A percentile compares a stretch with the other conserved stretches of the same genome.
phyloP scores from a whole-genome alignment of 2,329 filamentous ascomycete species.

The Lasiodiplodia gonubiensis region DNA sequence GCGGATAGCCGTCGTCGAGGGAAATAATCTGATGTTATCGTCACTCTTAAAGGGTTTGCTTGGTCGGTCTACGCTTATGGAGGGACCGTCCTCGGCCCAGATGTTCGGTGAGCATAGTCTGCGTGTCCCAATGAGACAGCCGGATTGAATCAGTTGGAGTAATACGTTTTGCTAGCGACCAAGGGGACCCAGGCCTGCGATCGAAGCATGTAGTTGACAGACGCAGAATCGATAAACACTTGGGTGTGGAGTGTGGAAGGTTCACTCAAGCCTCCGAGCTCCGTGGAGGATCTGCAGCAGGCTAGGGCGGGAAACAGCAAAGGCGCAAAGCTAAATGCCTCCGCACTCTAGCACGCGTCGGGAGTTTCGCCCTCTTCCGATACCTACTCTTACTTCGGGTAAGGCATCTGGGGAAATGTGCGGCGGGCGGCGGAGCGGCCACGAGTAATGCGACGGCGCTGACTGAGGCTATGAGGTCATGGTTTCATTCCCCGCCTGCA shows the following conservation, averaged over 20 bases:
- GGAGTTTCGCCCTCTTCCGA: not conserved
- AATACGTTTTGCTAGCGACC: not conserved
- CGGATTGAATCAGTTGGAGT: no score
- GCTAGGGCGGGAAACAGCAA: not conserved
- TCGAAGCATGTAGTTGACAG: no score
- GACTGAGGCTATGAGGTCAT: not conserved
- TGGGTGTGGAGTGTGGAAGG: not conserved
- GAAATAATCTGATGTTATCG: no score
- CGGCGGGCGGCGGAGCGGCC: not conserved
- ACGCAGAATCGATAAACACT: no score
- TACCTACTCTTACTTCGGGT: not conserved
- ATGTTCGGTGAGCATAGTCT: no score
- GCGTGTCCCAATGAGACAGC: no score
- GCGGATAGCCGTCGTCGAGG: no score
- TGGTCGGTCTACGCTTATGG: no score
- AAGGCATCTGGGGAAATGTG: not conserved
- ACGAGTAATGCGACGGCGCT: not conserved
- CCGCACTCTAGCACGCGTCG: not conserved
- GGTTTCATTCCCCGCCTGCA: not conserved
- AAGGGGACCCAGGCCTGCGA: not conserved
- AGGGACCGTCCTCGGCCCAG: no score
- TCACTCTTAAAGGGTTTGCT: no score
- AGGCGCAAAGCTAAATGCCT: not conserved
- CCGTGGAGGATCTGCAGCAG: slow-evolving; percentile 15
- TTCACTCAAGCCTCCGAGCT: slow-evolving; percentile 4